A percentile compares a stretch with the other conserved stretches of the same genome.
Evolutionary conservation across 495 filamentous ascomycete species (phyloP).

Genomic region (Schizothecium vesticola): DNA sequence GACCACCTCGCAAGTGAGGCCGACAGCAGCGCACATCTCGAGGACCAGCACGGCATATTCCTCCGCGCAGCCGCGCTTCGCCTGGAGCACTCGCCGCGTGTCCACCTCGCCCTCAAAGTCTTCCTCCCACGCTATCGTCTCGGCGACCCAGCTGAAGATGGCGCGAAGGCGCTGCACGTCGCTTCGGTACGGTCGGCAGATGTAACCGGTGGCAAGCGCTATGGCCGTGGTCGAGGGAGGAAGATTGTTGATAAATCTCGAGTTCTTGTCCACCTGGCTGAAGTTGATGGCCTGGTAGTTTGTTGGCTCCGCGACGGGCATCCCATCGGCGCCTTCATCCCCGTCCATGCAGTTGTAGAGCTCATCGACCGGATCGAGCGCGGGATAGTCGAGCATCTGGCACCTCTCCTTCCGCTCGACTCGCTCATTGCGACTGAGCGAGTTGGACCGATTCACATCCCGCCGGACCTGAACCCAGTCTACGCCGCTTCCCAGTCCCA

Average conservation of each 20-base stretch:
- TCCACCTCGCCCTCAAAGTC: slow-evolving; percentile 76
- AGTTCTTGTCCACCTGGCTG: slow-evolving; percentile 86
- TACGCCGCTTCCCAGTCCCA: slow-evolving; percentile 57
- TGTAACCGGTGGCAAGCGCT: slow-evolving; percentile 81
- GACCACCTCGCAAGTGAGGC: slow-evolving; percentile 77
- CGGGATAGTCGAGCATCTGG: slow-evolving; percentile 88
- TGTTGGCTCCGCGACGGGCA: slow-evolving; percentile 73
- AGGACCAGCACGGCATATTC: slow-evolving; percentile 83
- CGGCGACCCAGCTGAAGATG: slow-evolving; percentile 94
- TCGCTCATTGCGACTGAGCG: slow-evolving; percentile 81
- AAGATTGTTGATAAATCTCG: slow-evolving; percentile 83
- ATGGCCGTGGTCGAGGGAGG: slow-evolving; percentile 83
- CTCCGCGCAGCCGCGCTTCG: slow-evolving; percentile 77
- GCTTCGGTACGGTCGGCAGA: slow-evolving; percentile 91
- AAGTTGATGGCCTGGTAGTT: slow-evolving; percentile 78
- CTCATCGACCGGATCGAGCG: slow-evolving; percentile 82
- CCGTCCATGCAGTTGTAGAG: slow-evolving; percentile 81
- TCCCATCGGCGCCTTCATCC: slow-evolving; percentile 81
- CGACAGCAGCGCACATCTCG: slow-evolving; percentile 92
- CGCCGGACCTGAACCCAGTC: slow-evolving; percentile 96
- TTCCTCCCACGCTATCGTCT: slow-evolving; percentile 96
- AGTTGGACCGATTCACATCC: slow-evolving; percentile 92
- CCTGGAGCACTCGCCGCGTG: slow-evolving; percentile 73
- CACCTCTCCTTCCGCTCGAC: slow-evolving; percentile 84
- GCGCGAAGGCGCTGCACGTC: slow-evolving; percentile 89